phyloP scores from a whole-genome alignment of 441 rosid genomes.

The Pelargonium myrrhifolium region DNA sequence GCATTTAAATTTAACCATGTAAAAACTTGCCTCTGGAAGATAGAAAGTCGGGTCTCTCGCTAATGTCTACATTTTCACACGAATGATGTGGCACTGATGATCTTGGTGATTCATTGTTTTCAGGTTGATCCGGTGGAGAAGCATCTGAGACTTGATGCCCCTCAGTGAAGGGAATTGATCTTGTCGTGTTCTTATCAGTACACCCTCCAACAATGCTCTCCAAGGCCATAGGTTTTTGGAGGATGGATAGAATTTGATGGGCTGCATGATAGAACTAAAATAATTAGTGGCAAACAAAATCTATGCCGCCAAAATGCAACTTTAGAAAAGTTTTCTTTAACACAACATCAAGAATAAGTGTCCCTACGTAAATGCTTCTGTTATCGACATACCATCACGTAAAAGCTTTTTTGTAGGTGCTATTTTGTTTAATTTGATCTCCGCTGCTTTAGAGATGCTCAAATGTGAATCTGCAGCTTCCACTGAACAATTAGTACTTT shows the following conservation, averaged over 20 bases:
- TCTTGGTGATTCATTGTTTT: constrained; percentile 13
- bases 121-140: constrained; percentile 5
- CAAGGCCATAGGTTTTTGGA: constrained; percentile 38
- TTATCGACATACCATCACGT: constrained; percentile 44
- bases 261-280: constrained; percentile 32
- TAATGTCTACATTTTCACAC: constrained; percentile 13
- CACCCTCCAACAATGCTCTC: constrained; percentile 23
- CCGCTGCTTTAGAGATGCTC: constrained; percentile 21
- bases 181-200: constrained; percentile 12
- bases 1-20: background rate
- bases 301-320: constrained; percentile 5
- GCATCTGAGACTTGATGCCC: constrained; percentile 22
- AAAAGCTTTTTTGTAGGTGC: constrained; percentile 34
- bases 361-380: background rate
- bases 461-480: constrained; percentile 19
- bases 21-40: constrained; percentile 30
- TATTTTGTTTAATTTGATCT: constrained; percentile 20
- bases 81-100: constrained; percentile 11
- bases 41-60: constrained; percentile 10
- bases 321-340: constrained; percentile 1
- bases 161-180: constrained; percentile 18
- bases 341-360: background rate
- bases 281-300: constrained; percentile 12
- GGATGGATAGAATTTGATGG: constrained; percentile 55
- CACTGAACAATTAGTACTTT: constrained; percentile 11